These are phyloP conservation scores for Neohortaea acidophila DNA, from an alignment of 495 filamentous ascomycete species.

Conservation along the genomic window DNA sequence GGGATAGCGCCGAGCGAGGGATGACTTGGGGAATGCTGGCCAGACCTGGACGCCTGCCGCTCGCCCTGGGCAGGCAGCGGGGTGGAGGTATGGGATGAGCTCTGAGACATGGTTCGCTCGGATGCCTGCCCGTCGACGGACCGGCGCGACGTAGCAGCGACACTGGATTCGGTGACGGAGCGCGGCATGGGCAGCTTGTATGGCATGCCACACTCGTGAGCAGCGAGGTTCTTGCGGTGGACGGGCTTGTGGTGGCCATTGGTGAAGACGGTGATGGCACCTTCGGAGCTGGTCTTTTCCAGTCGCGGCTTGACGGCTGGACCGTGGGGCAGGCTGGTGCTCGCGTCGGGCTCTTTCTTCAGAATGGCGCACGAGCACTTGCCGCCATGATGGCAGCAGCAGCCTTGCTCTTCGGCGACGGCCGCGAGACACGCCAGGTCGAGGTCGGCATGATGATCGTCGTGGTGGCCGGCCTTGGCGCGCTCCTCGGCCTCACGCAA, in stretches of 20 bases:
- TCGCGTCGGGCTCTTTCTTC: conserved; percentile 59
- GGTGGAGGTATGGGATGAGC: conserved; percentile 8
- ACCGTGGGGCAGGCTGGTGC: conserved; percentile 6
- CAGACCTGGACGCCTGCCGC: conserved; percentile 20
- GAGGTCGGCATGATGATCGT: conserved; percentile 35
- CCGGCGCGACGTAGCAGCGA: conserved; percentile 11
- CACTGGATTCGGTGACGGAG: conserved; percentile 48
- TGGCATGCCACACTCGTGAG: conserved; percentile 65
- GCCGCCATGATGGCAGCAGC: conserved; percentile 70
- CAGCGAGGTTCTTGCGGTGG: conserved; percentile 74
- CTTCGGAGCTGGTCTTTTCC: conserved; percentile 71
- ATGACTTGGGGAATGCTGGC: conserved; percentile 14
- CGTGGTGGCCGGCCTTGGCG: conserved; percentile 20
- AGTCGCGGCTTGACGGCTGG: conserved; percentile 46
- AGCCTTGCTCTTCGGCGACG: conserved; percentile 41
- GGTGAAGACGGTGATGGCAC: conserved; percentile 65
- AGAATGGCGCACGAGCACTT: conserved; percentile 72
- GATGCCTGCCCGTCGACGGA: conserved; percentile 21
- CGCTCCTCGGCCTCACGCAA: conserved; percentile 24
- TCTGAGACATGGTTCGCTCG: conserved; percentile 10
- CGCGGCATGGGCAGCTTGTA: conserved; percentile 55
- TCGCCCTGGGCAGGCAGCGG: conserved; percentile 19
- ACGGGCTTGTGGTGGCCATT: conserved; percentile 91
- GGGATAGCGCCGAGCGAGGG: neutral
- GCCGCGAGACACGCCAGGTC: conserved; percentile 20